Base-by-base conservation (phyloP, 371 early-diverging fungal species). In the Apophysomyces trapeziformis region DNA sequence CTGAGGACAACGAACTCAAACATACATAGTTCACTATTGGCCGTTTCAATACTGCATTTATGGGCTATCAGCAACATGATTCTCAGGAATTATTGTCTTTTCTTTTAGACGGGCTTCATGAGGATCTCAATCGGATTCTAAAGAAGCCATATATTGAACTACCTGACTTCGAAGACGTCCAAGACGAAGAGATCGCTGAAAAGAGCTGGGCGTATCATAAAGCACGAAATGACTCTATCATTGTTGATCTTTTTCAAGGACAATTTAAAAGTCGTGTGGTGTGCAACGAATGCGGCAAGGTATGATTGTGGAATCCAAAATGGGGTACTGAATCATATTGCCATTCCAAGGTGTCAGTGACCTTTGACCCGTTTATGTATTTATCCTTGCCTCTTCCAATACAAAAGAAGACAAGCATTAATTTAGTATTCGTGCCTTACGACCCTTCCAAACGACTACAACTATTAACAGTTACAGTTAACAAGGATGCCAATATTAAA, bases 191-290 rank as follows among this genome's bases (percentile, higher is more conserved):
- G 41, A 76, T 77, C 14, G 83, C 84, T 5, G 50, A 38, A 9
- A 69, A 70, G 36, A 68, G 67, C 43, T 87, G 85, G 85, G 14
- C 73, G 18, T 67, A 76, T 44, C 82, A 83, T 66, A 77, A 78
- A 21, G 68, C 75, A 16, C 68, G 83, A 36, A 83, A 86, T 60
- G 77, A 80, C 61, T 82, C 84, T 12, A 77, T 85, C 64, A 70
- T 90, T 64, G 81, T 88, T 12, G 88, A 89, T 66, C 64, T 89
- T 21, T 92, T 92, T 66, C 90, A 90, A 67, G 91, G 89, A 5
- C 85, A 89, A 68, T 86, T 86, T 67, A 88, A 85, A 61, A 80
- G 82, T 13, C 83, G 83, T 0, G 69, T 90, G 16, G 82, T 83
- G 63, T 94, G 93, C 68, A 65, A 76, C 16, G 75, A 67, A 7